A percentile compares a stretch with the other conserved stretches of the same genome.
phyloP scores from a whole-genome alignment of 2,329 filamentous ascomycete genomes.

The Teratosphaeria nubilosa region DNA sequence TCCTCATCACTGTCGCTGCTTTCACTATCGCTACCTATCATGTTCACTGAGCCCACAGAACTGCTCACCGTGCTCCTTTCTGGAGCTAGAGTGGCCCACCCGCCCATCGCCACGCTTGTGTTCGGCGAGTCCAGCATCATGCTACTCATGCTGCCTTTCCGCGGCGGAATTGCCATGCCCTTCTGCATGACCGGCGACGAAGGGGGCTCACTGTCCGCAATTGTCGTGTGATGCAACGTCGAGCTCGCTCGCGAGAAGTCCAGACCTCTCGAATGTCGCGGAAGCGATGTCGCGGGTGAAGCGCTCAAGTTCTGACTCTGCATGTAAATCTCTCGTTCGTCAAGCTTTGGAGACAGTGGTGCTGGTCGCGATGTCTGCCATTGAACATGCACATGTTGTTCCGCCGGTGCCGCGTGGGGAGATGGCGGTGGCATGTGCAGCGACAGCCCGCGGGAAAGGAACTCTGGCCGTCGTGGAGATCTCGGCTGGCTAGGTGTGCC shows the following conservation, averaged over 20 bases:
- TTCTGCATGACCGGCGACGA: constrained; percentile 78
- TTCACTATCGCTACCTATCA: constrained; percentile 70
- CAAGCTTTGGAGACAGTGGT: constrained; percentile 15
- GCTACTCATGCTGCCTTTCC: constrained; percentile 34
- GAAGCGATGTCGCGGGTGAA: constrained; percentile 77
- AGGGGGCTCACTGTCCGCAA: constrained; percentile 86
- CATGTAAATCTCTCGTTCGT: constrained; percentile 31
- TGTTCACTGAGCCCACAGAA: constrained; percentile 70
- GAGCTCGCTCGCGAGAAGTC: constrained; percentile 92
- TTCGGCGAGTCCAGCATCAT: constrained; percentile 54
- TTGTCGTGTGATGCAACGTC: constrained; percentile 87
- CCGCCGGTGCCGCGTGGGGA: not conserved
- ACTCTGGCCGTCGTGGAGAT: constrained; percentile 46
- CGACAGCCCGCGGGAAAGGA: constrained; percentile 54
- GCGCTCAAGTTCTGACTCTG: constrained; percentile 29
- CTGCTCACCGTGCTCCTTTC: constrained; percentile 67
- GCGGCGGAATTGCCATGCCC: constrained; percentile 48
- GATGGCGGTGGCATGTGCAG: constrained; percentile 52
- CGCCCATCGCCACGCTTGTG: constrained; percentile 16
- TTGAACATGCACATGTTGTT: not conserved
- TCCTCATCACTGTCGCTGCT: constrained; percentile 54
- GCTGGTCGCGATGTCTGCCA: constrained; percentile 1
- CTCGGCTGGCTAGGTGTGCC: constrained; percentile 45
- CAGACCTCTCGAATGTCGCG: constrained; percentile 76
- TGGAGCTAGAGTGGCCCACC: constrained; percentile 25